These are phyloP conservation scores for Talaromyces sp. DNA, from an alignment of 2,329 filamentous ascomycete species.

Conservation along the genomic window DNA sequence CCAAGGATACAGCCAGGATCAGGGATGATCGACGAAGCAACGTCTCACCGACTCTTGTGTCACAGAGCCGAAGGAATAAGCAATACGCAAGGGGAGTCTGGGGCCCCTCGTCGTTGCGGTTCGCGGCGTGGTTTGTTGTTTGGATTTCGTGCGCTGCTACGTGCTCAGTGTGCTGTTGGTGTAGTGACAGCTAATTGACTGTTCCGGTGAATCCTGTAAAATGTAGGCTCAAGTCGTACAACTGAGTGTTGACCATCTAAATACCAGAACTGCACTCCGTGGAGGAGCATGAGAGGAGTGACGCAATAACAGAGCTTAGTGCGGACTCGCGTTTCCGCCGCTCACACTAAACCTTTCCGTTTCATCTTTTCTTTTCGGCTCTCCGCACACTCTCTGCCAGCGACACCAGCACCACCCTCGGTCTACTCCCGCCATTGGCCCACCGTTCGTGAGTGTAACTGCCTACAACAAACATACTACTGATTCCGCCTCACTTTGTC, in stretches of 20 bases:
- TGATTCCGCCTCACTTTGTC: not conserved
- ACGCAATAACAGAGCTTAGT: not conserved
- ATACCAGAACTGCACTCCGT: not conserved
- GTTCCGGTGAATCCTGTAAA: not conserved
- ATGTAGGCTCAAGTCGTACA: not conserved
- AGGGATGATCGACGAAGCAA: not conserved
- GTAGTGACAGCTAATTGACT: not conserved
- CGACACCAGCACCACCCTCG: conserved; percentile 12
- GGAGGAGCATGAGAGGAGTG: not conserved
- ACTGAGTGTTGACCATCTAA: not conserved
- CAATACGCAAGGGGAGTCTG: not conserved
- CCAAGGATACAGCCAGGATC: not conserved
- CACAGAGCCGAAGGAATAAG: not conserved
- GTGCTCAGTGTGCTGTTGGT: not conserved
- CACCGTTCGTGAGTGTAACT: not conserved
- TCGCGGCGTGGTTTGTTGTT: not conserved
- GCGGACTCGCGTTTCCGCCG: conserved; percentile 10
- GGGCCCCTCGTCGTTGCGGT: not conserved
- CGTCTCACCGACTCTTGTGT: conserved; percentile 7
- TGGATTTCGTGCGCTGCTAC: not conserved
- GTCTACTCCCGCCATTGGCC: conserved; percentile 12
- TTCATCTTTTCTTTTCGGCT: not conserved
- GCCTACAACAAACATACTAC: not conserved
- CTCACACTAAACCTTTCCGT: not conserved
- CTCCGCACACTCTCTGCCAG: not conserved